Base-by-base conservation (phyloP, 257 asterid species). In the Gynochthodes officinalis region DNA sequence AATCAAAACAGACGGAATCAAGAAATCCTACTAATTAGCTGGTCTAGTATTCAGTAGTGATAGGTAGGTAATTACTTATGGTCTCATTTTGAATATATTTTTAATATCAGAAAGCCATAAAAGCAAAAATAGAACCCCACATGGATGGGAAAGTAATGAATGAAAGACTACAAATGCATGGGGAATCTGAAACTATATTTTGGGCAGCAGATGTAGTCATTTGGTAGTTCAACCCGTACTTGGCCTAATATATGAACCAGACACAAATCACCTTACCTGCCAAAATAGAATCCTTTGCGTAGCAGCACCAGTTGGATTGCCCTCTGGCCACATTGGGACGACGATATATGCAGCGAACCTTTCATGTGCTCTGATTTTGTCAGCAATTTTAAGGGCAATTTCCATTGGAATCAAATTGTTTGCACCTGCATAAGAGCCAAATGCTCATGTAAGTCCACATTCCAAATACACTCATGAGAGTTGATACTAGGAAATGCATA, bases 281-380 rank as follows among this genome's bases (percentile, higher is more conserved):
- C 99, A 94, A 82, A 86, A 95, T 69, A 95, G 84, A 75, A 95
- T 92, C 81, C 99, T 86, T 63, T 95, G 99, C 16, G 96, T 92
- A 35, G 98, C 97, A 79, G 88, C 89, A 49, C 98, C 96, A 2
- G 99, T 92, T 43, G 99, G 99, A 84, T 91, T 90, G 75, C 99
- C 99, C 85, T 95, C 99, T 23, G 99, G 99, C 98, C 99, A 95
- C 99, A 91, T 95, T 25, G 99, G 99, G 74, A 94, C 78, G 73
- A 94, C 89, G 43, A 94, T 87, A 72, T 94, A 94, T 71, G 87
- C 99, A 3, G 99, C 95, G 77, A 91, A 95, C 68, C 98, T 90
- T 86, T 95, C 86, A 28, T 87, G 92, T 21, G 92, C 93, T 84
- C 96, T 83, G 37, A 95, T 92, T 63, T 95, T 95, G 62, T 90